phyloP scores from a whole-genome alignment of 2,329 filamentous ascomycete species.

The Xylariaceae sp. region DNA sequence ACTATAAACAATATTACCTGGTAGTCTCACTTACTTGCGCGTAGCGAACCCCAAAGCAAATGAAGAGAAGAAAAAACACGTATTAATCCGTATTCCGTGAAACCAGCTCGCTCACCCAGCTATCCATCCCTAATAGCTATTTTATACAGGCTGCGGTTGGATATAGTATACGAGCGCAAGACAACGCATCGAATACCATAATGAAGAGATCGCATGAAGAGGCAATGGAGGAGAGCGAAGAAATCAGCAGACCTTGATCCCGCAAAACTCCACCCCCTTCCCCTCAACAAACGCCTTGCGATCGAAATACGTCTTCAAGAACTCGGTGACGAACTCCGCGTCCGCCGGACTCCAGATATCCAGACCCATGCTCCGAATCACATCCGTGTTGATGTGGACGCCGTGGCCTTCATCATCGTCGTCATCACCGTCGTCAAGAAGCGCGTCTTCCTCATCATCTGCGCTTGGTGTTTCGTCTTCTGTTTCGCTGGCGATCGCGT shows the following conservation, averaged over 20 bases:
- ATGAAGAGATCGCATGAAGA: background rate
- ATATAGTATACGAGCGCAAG: background rate
- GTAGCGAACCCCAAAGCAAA: too few relatives aligned
- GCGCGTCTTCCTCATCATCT: conserved; percentile 26
- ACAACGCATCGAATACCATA: background rate
- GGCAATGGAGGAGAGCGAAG: background rate
- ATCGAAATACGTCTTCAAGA: conserved; percentile 61
- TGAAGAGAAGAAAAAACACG: too few relatives aligned
- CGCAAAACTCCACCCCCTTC: conserved; percentile 69
- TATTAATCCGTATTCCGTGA: too few relatives aligned
- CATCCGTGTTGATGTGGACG: conserved; percentile 57
- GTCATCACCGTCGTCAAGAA: conserved; percentile 29
- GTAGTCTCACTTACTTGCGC: too few relatives aligned
- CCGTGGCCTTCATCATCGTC: conserved; percentile 35
- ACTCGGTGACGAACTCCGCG: conserved; percentile 60
- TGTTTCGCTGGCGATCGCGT: conserved; percentile 43
- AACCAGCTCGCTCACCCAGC: too few relatives aligned
- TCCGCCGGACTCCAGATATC: conserved; percentile 72
- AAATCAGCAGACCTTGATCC: conserved; percentile 60
- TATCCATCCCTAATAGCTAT: too few relatives aligned
- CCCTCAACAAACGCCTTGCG: conserved; percentile 58
- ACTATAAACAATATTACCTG: too few relatives aligned
- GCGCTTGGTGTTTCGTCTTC: conserved; percentile 17
- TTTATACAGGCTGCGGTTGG: background rate
- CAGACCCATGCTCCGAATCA: conserved; percentile 66